Conservation (phyloP, 1,284 basidiomycete species). For the Cryptococcus amylolentus region DNA sequence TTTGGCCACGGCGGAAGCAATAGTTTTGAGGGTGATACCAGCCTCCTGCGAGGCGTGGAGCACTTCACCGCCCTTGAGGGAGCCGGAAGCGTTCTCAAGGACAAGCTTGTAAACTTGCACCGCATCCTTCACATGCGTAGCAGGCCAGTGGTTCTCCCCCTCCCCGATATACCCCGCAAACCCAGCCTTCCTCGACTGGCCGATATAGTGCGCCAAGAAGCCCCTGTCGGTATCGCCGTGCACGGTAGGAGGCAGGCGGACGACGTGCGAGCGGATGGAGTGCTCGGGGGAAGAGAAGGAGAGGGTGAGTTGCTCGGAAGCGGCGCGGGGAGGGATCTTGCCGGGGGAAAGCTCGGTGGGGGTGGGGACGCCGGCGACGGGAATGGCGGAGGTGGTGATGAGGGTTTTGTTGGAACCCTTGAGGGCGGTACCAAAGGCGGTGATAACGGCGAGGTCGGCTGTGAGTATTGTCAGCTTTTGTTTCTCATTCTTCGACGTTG, state of each 20-base stretch:
- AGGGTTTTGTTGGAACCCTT: constrained; percentile 27
- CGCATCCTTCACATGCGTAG: constrained; percentile 19
- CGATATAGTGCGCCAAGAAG: constrained; percentile 18
- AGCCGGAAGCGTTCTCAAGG: constrained; percentile 12
- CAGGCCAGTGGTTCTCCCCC: constrained; percentile 15
- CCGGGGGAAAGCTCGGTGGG: constrained; percentile 2
- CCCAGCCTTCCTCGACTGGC: constrained; percentile 13
- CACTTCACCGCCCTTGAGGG: constrained; percentile 8
- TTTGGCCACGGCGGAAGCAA: constrained; percentile 20
- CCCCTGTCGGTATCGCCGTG: constrained; percentile 21
- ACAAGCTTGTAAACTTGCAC: constrained; percentile 31
- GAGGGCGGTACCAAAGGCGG: constrained; percentile 19
- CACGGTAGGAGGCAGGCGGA: constrained; percentile 24
- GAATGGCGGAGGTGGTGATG: constrained; percentile 13
- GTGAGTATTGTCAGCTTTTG: background rate
- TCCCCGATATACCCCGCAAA: constrained; percentile 20
- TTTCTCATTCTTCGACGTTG: no score
- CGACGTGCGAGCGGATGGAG: constrained; percentile 8
- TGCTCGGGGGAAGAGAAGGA: constrained; percentile 9
- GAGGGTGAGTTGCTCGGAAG: constrained; percentile 11
- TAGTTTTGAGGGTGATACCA: constrained; percentile 11
- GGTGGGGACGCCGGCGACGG: background rate
- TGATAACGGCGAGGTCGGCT: constrained; percentile 12
- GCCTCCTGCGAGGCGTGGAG: constrained; percentile 23
- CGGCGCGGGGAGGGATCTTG: constrained; percentile 1